Percentiles rank a stretch among this genome's conserved stretches.
phyloP scores from a whole-genome alignment of 768 basidiomycete genomes.

The Rhodotorula toruloides region DNA sequence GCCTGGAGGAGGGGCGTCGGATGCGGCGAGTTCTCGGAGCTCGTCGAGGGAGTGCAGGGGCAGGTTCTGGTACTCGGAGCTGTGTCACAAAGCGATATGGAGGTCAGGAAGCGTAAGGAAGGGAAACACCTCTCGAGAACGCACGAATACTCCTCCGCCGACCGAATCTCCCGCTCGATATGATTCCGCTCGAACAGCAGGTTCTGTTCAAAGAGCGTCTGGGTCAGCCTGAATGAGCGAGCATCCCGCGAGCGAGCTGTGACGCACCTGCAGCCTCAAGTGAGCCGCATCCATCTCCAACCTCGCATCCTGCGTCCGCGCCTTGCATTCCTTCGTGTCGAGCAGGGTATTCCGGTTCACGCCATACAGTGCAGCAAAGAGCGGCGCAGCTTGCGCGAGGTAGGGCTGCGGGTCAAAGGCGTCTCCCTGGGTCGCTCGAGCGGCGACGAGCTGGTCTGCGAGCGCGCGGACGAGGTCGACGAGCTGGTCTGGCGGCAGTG shows the following conservation, averaged over 20 bases:
- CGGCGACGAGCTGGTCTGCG: neutral
- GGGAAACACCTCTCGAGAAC: neutral
- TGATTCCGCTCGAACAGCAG: slow-evolving; percentile 82
- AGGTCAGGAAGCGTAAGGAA: neutral
- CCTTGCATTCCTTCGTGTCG: slow-evolving; percentile 61
- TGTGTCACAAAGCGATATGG: slow-evolving; percentile 43
- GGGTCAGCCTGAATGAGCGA: too few relatives aligned
- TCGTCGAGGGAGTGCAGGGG: slow-evolving; percentile 66
- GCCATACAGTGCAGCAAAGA: slow-evolving; percentile 72
- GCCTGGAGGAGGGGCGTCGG: slow-evolving; percentile 52
- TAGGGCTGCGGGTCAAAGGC: slow-evolving; percentile 13
- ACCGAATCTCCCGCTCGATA: slow-evolving; percentile 83
- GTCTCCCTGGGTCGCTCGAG: too few relatives aligned
- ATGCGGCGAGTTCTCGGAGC: slow-evolving; percentile 58
- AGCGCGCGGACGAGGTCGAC: slow-evolving; percentile 8
- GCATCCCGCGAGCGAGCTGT: too few relatives aligned
- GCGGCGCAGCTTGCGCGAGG: slow-evolving; percentile 22
- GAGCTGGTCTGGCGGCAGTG: slow-evolving; percentile 1
- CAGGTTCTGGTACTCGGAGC: slow-evolving; percentile 83
- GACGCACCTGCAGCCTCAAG: slow-evolving; percentile 48
- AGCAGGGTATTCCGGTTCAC: slow-evolving; percentile 70
- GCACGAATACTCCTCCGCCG: slow-evolving; percentile 68
- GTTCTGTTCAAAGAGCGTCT: slow-evolving; percentile 56
- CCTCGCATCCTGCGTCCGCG: slow-evolving; percentile 65
- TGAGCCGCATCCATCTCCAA: slow-evolving; percentile 87